These are phyloP conservation scores for Sanguinoderma infundibulare DNA, from an alignment of 1,284 basidiomycete genomes.

Conservation along the genomic window DNA sequence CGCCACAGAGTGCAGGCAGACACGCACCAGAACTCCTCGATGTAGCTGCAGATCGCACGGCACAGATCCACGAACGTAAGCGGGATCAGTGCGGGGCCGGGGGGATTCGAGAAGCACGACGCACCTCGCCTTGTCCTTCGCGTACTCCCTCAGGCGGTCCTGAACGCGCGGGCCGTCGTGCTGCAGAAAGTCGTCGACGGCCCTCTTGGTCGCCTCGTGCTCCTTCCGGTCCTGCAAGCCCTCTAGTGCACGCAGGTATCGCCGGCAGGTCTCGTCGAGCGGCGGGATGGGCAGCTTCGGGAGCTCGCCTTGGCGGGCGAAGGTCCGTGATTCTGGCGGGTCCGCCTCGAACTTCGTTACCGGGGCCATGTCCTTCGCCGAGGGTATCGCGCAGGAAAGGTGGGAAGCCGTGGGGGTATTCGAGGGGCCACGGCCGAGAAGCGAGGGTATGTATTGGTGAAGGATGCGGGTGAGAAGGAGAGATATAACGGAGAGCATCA, in stretches of 20 bases:
- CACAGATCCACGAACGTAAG: conserved; percentile 6
- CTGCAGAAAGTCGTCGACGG: conserved; percentile 80
- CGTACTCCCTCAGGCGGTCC: conserved; percentile 78
- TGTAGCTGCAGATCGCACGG: conserved; percentile 65
- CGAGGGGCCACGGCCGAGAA: neutral
- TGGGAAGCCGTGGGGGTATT: no score
- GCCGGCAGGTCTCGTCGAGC: conserved; percentile 83
- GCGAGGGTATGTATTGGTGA: no score
- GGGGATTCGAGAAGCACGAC: conserved; percentile 20
- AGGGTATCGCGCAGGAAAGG: neutral
- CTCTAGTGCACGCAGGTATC: conserved; percentile 86
- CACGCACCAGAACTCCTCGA: conserved; percentile 94
- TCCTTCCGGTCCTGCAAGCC: conserved; percentile 73
- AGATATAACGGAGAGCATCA: conserved; percentile 2
- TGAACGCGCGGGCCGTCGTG: conserved; percentile 85
- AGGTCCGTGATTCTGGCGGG: conserved; percentile 46
- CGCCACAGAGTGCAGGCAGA: neutral
- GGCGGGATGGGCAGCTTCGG: conserved; percentile 92
- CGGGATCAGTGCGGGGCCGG: conserved; percentile 6
- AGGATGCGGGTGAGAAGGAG: neutral
- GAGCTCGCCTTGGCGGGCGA: conserved; percentile 70
- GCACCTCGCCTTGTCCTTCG: conserved; percentile 69
- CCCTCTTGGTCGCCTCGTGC: conserved; percentile 69
- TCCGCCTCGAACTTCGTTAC: conserved; percentile 36
- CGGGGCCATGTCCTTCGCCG: conserved; percentile 22